Evolutionary conservation across 2,329 filamentous ascomycete species (phyloP).

Genomic region (Coleophoma eucalyptorum): DNA sequence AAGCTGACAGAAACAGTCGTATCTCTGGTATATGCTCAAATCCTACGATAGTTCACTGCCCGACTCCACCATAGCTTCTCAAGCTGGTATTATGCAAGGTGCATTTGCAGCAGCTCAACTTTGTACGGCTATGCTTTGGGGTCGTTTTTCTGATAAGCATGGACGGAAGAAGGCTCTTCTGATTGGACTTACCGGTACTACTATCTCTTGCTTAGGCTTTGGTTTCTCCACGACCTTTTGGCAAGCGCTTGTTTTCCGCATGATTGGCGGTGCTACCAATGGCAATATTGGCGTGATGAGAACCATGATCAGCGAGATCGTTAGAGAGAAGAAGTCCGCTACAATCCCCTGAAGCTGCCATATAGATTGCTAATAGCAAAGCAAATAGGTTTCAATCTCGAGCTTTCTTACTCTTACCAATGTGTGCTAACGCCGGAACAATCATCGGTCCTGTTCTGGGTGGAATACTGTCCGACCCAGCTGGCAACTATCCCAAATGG

Average conservation of each 20-base stretch:
- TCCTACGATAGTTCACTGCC: constrained; percentile 45
- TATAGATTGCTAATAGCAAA: neutral
- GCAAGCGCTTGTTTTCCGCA: constrained; percentile 54
- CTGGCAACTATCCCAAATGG: constrained; percentile 30
- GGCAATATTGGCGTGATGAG: constrained; percentile 73
- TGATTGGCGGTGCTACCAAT: constrained; percentile 62
- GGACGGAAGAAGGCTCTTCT: constrained; percentile 57
- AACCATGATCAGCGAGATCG: constrained; percentile 70
- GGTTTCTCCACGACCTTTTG: constrained; percentile 62
- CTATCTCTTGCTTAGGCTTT: constrained; percentile 62
- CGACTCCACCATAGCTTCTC: constrained; percentile 51
- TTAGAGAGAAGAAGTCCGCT: constrained; percentile 60
- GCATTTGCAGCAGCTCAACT: constrained; percentile 67
- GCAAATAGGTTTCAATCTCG: constrained; percentile 32
- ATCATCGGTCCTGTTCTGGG: constrained; percentile 39
- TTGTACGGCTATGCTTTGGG: constrained; percentile 67
- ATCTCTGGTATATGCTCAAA: constrained; percentile 71
- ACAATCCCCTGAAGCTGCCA: neutral
- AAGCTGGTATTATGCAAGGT: constrained; percentile 66
- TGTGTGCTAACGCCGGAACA: constrained; percentile 63
- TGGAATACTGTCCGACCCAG: constrained; percentile 40
- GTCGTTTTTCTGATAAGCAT: constrained; percentile 54
- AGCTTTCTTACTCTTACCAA: constrained; percentile 42
- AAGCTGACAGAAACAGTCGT: constrained; percentile 40
- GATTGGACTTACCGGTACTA: constrained; percentile 60